A percentile compares a stretch with the other conserved stretches of the same genome.
These are phyloP conservation scores for Ogataea neopini DNA, from an alignment of 805 yeast species.

Conservation along the genomic window DNA sequence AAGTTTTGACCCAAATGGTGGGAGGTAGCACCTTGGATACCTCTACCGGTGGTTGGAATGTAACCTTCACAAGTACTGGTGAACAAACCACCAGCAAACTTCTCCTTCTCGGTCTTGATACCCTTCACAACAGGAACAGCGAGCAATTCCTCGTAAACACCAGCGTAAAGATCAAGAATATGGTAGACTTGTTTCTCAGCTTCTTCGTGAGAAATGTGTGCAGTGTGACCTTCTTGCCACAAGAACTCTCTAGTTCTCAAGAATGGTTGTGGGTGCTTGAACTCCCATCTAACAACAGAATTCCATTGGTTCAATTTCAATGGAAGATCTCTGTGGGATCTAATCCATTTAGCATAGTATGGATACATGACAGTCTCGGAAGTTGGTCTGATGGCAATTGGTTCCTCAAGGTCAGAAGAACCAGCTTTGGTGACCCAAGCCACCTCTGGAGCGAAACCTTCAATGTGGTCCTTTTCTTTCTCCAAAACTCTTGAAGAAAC, in stretches of 20 bases:
- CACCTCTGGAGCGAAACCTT: slow-evolving; percentile 99
- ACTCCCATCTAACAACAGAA: slow-evolving; percentile 99
- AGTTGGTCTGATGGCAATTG: slow-evolving; percentile 98
- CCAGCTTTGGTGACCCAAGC: slow-evolving; percentile 99
- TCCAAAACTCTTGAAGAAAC: slow-evolving; percentile 91
- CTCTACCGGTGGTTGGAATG: slow-evolving; percentile 98
- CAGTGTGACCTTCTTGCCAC: slow-evolving; percentile 99
- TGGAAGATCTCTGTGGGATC: slow-evolving; percentile 97
- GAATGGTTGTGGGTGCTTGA: slow-evolving; percentile 99
- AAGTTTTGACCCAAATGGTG: slow-evolving; percentile 98
- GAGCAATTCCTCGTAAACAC: slow-evolving; percentile 83
- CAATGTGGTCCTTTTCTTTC: slow-evolving; percentile 97
- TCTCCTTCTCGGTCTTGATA: slow-evolving; percentile 93
- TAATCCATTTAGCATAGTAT: slow-evolving; percentile 97
- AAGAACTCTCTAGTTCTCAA: slow-evolving; percentile 97
- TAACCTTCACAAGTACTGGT: slow-evolving; percentile 97
- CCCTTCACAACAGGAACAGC: slow-evolving; percentile 98
- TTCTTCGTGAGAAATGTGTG: slow-evolving; percentile 79
- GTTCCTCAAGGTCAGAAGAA: slow-evolving; percentile 90
- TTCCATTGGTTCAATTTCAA: slow-evolving; percentile 98
- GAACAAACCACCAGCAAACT: slow-evolving; percentile 96
- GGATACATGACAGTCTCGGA: slow-evolving; percentile 99
- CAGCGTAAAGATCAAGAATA: slow-evolving; percentile 83
- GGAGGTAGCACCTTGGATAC: slow-evolving; percentile 98
- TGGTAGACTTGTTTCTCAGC: slow-evolving; percentile 82